Evolutionary conservation across 805 yeast species (phyloP).

Genomic region (Cephaloascus fragrans): DNA sequence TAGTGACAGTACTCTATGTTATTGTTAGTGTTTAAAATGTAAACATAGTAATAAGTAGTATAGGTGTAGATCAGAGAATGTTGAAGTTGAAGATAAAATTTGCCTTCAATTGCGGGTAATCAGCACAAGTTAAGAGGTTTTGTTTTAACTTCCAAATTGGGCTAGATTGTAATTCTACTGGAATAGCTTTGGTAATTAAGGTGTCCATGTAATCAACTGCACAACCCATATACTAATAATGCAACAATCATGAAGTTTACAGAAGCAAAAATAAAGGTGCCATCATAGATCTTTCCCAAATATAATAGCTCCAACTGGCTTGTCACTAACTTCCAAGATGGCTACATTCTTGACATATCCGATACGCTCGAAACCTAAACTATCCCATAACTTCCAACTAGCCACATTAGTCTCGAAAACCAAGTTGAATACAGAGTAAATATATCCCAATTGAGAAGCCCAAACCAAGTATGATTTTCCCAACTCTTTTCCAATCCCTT

Average conservation of each 20-base stretch:
- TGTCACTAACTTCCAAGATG: slow-evolving; percentile 49
- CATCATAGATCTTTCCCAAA: slow-evolving; percentile 52
- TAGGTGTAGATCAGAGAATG: slow-evolving; percentile 1
- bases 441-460: slow-evolving; percentile 76
- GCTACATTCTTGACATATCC: slow-evolving; percentile 75
- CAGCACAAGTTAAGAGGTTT: no score
- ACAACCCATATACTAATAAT: no score
- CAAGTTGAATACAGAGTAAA: slow-evolving; percentile 76
- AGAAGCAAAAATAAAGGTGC: no score
- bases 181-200: no score
- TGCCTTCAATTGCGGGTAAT: no score
- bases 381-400: slow-evolving; percentile 73
- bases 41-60: neutral
- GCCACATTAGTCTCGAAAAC: slow-evolving; percentile 79
- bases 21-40: neutral
- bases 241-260: no score
- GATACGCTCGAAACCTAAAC: slow-evolving; percentile 68
- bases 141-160: no score
- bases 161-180: no score
- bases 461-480: slow-evolving; percentile 58
- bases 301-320: slow-evolving; percentile 66
- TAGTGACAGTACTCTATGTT: no score
- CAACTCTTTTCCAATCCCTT: slow-evolving; percentile 58
- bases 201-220: no score
- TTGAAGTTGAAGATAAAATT: neutral